Percentiles rank a stretch among this genome's conserved stretches.
Evolutionary conservation across 1,139 yeast species (phyloP).

Genomic region (Candida labiduridarum): DNA sequence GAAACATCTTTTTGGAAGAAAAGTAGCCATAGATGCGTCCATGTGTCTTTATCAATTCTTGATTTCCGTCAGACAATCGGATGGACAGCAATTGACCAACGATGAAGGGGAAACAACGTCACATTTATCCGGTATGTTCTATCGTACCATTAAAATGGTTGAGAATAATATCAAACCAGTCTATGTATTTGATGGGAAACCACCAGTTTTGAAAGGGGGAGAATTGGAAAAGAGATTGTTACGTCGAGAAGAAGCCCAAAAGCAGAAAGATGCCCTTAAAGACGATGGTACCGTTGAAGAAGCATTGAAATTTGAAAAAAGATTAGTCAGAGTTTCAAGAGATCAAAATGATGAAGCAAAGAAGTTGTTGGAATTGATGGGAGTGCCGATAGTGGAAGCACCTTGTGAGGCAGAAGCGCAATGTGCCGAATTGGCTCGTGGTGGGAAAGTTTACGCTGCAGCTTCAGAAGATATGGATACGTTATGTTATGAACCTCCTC

Average conservation of each 20-base stretch:
- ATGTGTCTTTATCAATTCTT: conserved; percentile 95
- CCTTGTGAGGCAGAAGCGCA: conserved; percentile 99
- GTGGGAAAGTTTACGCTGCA: conserved; percentile 92
- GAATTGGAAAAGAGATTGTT: conserved; percentile 85
- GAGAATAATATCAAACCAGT: conserved; percentile 94
- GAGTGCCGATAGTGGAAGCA: conserved; percentile 89
- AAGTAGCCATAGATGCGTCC: conserved; percentile 88
- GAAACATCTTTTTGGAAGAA: conserved; percentile 86
- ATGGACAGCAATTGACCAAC: conserved; percentile 89
- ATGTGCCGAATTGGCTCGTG: conserved; percentile 88
- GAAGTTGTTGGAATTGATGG: conserved; percentile 78
- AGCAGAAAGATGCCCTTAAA: conserved; percentile 68
- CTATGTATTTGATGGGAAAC: conserved; percentile 96
- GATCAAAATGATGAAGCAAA: conserved; percentile 96
- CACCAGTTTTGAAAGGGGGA: conserved; percentile 89
- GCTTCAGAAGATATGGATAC: conserved; percentile 99
- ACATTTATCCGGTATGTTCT: conserved; percentile 94
- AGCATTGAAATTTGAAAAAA: conserved; percentile 72
- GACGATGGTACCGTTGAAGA: conserved; percentile 84
- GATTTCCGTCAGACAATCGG: conserved; percentile 94
- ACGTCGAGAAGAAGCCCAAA: conserved; percentile 81
- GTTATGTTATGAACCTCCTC: conserved; percentile 85
- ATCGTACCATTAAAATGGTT: conserved; percentile 84
- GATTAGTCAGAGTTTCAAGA: conserved; percentile 84
- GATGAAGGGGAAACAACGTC: conserved; percentile 94